phyloP scores from a whole-genome alignment of 495 filamentous ascomycete species.

The Penicillium lividum region DNA sequence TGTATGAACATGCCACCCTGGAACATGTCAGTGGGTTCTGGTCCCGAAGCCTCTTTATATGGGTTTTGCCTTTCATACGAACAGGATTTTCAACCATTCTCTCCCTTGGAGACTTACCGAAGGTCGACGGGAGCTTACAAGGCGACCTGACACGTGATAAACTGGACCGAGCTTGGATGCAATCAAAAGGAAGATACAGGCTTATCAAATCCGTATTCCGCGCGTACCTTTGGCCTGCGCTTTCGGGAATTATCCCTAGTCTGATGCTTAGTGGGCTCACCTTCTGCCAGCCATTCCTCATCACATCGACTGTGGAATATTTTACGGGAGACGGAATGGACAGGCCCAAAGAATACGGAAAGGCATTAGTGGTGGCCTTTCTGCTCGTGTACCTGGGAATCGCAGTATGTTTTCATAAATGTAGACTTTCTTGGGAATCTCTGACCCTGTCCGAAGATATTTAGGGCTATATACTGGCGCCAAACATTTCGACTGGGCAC shows the following conservation, averaged over 20 bases:
- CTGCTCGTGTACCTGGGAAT: neutral
- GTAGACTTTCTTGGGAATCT: conserved; percentile 5
- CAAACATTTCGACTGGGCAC: too few species aligned
- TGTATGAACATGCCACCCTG: neutral
- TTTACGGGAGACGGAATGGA: too few species aligned
- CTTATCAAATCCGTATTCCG: neutral
- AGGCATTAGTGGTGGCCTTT: conserved; percentile 1
- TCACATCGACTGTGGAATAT: conserved; percentile 1
- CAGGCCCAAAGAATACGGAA: too few species aligned
- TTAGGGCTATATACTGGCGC: too few species aligned
- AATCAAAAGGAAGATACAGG: neutral
- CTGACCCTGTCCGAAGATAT: too few species aligned
- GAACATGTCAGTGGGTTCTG: neutral
- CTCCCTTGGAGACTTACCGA: neutral
- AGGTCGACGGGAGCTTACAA: neutral
- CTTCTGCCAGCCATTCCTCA: conserved; percentile 10
- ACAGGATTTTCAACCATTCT: neutral
- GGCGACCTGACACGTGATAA: neutral
- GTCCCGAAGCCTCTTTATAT: conserved; percentile 3
- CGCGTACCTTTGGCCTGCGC: neutral
- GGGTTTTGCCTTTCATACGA: neutral
- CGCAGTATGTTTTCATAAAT: too few species aligned
- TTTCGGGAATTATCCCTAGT: conserved; percentile 1
- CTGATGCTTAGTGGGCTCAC: conserved; percentile 4
- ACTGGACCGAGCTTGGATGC: neutral